Conservation (phyloP, 768 basidiomycete species). For the Xerocomus spinulosus region DNA sequence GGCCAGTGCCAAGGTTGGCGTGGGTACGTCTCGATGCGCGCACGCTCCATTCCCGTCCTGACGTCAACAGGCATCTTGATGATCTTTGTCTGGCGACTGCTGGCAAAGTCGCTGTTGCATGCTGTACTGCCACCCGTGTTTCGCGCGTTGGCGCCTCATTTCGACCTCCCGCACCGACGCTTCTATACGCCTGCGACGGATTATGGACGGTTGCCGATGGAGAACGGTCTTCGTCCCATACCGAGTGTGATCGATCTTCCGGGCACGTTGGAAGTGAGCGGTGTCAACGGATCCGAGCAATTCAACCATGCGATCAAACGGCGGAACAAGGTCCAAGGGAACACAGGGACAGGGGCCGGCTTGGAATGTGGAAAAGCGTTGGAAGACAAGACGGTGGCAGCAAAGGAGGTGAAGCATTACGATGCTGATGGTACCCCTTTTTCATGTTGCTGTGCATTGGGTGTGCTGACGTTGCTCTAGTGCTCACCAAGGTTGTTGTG, state of each 20-base stretch:
- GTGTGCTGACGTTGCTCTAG: conserved; percentile 34
- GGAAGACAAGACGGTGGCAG: conserved; percentile 29
- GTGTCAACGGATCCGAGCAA: conserved; percentile 35
- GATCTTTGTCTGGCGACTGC: conserved; percentile 85
- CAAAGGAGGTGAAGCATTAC: conserved; percentile 57
- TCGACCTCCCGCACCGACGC: conserved; percentile 74
- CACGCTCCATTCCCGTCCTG: not conserved
- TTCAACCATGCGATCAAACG: conserved; percentile 31
- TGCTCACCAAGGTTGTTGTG: conserved; percentile 85
- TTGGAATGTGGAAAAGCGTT: conserved; percentile 20
- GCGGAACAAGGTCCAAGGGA: conserved; percentile 13
- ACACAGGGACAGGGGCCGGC: conserved; percentile 29
- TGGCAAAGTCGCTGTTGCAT: conserved; percentile 76
- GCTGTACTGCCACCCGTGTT: conserved; percentile 78
- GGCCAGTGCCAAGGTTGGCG: conserved; percentile 36
- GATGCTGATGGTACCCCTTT: conserved; percentile 71
- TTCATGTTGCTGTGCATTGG: conserved; percentile 12
- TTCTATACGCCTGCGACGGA: conserved; percentile 93
- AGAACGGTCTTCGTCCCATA: conserved; percentile 60
- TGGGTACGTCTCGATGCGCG: conserved; percentile 32
- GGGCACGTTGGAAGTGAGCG: conserved; percentile 34
- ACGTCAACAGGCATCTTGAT: conserved; percentile 54
- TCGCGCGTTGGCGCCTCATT: conserved; percentile 62
- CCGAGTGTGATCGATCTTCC: conserved; percentile 86
- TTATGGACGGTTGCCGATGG: conserved; percentile 64